Conservation (phyloP, 2,329 filamentous ascomycete species). For the Calonectria fujianensis region DNA sequence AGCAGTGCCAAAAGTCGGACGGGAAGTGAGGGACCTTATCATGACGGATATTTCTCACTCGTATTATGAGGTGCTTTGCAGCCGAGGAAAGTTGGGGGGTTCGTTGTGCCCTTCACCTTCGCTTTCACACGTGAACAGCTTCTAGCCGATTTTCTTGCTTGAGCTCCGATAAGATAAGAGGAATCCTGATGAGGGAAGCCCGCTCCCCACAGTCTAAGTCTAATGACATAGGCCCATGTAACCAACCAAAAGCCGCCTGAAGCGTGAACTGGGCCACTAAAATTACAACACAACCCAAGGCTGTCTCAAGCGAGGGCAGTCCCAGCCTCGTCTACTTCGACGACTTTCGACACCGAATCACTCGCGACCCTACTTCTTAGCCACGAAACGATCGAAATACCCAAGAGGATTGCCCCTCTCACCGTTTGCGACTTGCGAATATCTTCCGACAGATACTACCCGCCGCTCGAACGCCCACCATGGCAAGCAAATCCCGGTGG, state of each 20-base stretch:
- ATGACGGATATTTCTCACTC: constrained; percentile 33
- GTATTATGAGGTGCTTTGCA: constrained; percentile 18
- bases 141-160: constrained; percentile 42
- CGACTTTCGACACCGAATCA: constrained; percentile 8
- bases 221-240: constrained; percentile 25
- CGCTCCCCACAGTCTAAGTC: constrained; percentile 35
- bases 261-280: constrained; percentile 19
- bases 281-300: constrained; percentile 29
- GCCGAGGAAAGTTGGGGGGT: background rate
- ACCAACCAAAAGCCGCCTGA: background rate
- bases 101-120: background rate
- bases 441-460: background rate
- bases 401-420: background rate
- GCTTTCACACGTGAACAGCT: constrained; percentile 40
- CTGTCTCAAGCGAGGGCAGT: constrained; percentile 20
- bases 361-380: background rate
- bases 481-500: constrained; percentile 89
- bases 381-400: background rate
- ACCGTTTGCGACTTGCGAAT: background rate
- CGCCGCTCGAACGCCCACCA: constrained; percentile 56
- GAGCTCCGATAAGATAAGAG: constrained; percentile 53
- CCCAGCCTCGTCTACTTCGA: constrained; percentile 30
- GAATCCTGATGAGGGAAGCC: constrained; percentile 23
- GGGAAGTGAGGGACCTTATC: constrained; percentile 46
- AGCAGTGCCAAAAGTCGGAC: constrained; percentile 39